Conservation (phyloP, 2,329 filamentous ascomycete species). For the Verticillium longisporum region DNA sequence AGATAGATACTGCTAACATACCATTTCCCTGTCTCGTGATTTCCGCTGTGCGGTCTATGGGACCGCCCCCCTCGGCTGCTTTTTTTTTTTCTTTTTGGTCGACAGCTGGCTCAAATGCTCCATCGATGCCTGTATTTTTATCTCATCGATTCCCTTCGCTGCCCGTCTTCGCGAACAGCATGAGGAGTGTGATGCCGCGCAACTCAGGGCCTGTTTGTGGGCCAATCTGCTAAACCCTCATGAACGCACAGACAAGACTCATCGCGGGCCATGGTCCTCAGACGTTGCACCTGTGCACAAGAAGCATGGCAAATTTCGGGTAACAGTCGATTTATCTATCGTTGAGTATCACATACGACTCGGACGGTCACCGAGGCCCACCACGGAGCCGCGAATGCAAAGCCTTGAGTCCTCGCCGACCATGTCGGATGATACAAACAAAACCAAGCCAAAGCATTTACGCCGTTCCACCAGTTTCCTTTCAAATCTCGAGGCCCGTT, state of each 20-base stretch:
- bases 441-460: neutral
- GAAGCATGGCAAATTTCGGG: neutral
- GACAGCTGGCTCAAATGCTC: neutral
- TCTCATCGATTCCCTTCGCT: too few relatives aligned
- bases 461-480: neutral
- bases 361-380: neutral
- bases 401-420: constrained; percentile 16
- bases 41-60: neutral
- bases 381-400: neutral
- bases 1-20: constrained; percentile 94
- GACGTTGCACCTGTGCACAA: neutral
- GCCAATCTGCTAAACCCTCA: neutral
- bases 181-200: constrained; percentile 36
- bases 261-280: neutral
- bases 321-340: neutral
- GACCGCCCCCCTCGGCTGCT: constrained; percentile 32
- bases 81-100: constrained; percentile 3
- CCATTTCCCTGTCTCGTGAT: constrained; percentile 17
- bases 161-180: constrained; percentile 15
- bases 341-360: neutral
- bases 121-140: too few relatives aligned
- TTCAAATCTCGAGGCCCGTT: neutral
- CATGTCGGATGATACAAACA: neutral
- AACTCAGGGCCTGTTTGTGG: neutral
- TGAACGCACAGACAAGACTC: neutral